These are phyloP conservation scores for Stephania cephalantha DNA, from an alignment of 164 flowering plant genomes.

Conservation along the genomic window DNA sequence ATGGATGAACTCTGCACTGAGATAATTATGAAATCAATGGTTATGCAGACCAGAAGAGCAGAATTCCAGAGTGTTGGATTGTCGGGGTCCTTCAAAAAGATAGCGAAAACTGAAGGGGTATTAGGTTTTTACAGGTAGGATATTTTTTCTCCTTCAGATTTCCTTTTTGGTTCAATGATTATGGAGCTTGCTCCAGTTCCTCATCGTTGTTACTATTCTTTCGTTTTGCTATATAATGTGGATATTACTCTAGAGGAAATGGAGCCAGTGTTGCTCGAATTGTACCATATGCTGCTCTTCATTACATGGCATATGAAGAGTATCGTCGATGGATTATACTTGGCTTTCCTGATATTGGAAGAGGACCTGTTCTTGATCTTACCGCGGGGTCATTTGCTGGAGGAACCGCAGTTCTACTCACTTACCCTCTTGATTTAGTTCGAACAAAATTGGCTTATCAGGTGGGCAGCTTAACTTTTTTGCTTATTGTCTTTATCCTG, in stretches of 20 bases:
- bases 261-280: conserved; percentile 97
- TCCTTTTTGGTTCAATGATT: neutral
- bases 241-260: conserved; percentile 61
- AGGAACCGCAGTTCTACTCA: conserved; percentile 91
- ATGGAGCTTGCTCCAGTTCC: neutral
- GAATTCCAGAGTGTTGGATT: conserved; percentile 78
- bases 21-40: neutral
- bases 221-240: conserved; percentile 9
- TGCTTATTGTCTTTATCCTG: neutral
- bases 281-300: conserved; percentile 96
- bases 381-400: conserved; percentile 93
- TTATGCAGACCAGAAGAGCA: conserved; percentile 74
- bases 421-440: conserved; percentile 96
- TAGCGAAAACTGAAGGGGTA: conserved; percentile 75
- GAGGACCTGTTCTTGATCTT: conserved; percentile 92
- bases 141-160: neutral
- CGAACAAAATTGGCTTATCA: conserved; percentile 96
- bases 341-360: conserved; percentile 51
- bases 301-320: conserved; percentile 91
- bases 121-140: conserved; percentile 81
- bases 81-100: conserved; percentile 61
- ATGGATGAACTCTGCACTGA: neutral
- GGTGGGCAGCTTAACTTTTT: conserved; percentile 32
- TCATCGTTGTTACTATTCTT: neutral
- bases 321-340: conserved; percentile 80